Evolutionary conservation across 2,329 filamentous ascomycete genomes (phyloP), one percentile per base, ranked within the genome.

Genomic region (Paraconiothyrium brasiliense): DNA sequence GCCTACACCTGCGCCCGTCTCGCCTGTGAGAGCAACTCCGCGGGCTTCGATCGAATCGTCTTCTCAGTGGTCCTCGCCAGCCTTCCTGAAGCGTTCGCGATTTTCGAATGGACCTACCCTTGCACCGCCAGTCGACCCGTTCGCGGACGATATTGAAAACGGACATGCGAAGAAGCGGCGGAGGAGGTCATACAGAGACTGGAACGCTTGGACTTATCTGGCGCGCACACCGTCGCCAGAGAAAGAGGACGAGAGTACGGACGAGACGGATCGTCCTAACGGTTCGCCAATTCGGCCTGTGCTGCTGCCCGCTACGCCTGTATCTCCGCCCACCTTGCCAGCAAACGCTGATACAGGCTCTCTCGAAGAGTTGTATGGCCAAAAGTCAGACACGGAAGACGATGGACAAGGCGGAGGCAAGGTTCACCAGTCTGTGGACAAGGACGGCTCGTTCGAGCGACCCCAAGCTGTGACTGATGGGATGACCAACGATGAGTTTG

Each of bases 151-250:
- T 30, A 59, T 51, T 16, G 67, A 65, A 11, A 88, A 91, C 75
- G 84, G 80, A 39, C 87, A 83, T 70, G 87, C 87, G 32, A 89
- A 87, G 63, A 96, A 94, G 78, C 86, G 87, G 58, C 87, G 86
- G 55, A 89, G 90, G 60, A 94, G 92, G 72, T 87, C 87, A 32
- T 88, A 90, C 8, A 88, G 89, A 48, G 83, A 87, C 55, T 89
- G 88, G 70, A 86, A 83, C 34, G 83, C 87, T 32, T 97, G 94
- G 94, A 89, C 86, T 64, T 91, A 94, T 70, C 84, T 84, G 24
- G 91, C 90, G 71, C 85, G 87, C 59, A 90, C 91, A 1, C 89
- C 88, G 8, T 94, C 89, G 56, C 91, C 92, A 2, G 86, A 90
- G 71, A 84, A 83, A 37, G 79, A 84, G 64, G 66, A 73, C 14